Percentiles rank a stretch among this genome's conserved stretches.
Evolutionary conservation across 1,284 basidiomycete species (phyloP).

Genomic region (Abortiporus biennis): DNA sequence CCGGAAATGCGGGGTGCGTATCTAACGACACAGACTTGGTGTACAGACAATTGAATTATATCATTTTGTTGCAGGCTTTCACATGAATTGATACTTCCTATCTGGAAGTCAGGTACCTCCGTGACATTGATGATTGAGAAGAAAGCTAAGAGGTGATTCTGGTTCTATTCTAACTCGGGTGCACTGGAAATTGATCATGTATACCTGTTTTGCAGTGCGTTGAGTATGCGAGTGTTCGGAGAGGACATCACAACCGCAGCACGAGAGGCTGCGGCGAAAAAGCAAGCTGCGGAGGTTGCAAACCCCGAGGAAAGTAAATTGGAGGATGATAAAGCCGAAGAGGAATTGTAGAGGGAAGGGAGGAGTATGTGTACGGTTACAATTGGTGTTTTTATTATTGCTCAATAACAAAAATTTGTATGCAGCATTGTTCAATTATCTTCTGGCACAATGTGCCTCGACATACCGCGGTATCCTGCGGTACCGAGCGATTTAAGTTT

Average conservation of each 20-base stretch:
- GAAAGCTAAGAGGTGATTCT: slow-evolving; percentile 78
- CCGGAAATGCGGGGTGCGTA: slow-evolving; percentile 6
- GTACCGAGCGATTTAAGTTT: no score
- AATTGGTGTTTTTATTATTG: no score
- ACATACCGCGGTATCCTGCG: no score
- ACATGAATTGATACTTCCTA: slow-evolving; percentile 75
- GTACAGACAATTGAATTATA: neutral
- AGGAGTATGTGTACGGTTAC: no score
- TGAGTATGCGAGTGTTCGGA: slow-evolving; percentile 77
- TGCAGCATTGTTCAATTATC: no score
- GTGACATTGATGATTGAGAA: slow-evolving; percentile 91
- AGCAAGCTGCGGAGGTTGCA: no score
- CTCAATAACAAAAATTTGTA: no score
- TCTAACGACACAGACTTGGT: no score
- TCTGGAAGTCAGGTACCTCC: slow-evolving; percentile 89
- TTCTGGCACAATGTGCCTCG: no score
- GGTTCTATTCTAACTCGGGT: neutral
- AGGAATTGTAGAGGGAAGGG: no score
- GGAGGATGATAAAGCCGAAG: no score
- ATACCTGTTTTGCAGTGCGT: slow-evolving; percentile 39
- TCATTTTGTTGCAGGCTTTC: slow-evolving; percentile 5
- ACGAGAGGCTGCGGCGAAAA: slow-evolving; percentile 28
- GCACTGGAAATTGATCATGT: neutral
- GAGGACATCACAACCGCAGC: slow-evolving; percentile 63
- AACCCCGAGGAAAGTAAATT: no score